Evolutionary conservation across 768 basidiomycete species (phyloP), one percentile per base, ranked within the genome.

Genomic region (Crepidotus variabilis): DNA sequence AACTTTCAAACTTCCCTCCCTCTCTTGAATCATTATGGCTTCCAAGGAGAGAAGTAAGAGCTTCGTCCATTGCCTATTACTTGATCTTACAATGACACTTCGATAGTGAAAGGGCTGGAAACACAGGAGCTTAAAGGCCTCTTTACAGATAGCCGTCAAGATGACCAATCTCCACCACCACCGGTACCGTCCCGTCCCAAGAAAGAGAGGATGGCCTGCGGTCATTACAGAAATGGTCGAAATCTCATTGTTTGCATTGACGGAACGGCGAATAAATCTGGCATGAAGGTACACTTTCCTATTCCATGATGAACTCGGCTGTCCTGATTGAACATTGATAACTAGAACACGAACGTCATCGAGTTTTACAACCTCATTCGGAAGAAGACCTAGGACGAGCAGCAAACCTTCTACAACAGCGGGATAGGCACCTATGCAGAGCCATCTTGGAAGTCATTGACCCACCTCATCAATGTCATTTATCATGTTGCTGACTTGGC

Each of bases 231-330:
- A 8, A 58, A 53, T 51, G 61, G 65, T 14, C 21, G 60, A 14
- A 69, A 67, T 36, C 61, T 70, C 16, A 56, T 69, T 1, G 65
- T 75, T 36, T 76, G 71, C 63, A 70, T 75, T 10, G 74, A 75
- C 18, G 74, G 74, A 21, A 75, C 72, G 2, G 64, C 71, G 1
- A 75, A 76, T 47, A 67, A 67, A 36, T 73, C 71, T 60, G 63
- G 71, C 6, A 56, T 28, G 35, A 71, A 62, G 67, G 71, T 75
- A 39, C 52, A 22, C 6, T 22, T 34, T n/a, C n/a, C n/a, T n/a
- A n/a, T n/a, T n/a, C n/a, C n/a, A n/a, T 50, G 47, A 24, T 32
- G 22, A 16, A 34, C 24, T 1, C 45, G n/a, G n/a, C n/a, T n/a
- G n/a, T n/a, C n/a, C n/a, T 20, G 35, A 49, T 32, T 22, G 21